Evolutionary conservation across 768 basidiomycete species (phyloP), one percentile per base, ranked within the genome.

Genomic region (Kockovaella imperatae): DNA sequence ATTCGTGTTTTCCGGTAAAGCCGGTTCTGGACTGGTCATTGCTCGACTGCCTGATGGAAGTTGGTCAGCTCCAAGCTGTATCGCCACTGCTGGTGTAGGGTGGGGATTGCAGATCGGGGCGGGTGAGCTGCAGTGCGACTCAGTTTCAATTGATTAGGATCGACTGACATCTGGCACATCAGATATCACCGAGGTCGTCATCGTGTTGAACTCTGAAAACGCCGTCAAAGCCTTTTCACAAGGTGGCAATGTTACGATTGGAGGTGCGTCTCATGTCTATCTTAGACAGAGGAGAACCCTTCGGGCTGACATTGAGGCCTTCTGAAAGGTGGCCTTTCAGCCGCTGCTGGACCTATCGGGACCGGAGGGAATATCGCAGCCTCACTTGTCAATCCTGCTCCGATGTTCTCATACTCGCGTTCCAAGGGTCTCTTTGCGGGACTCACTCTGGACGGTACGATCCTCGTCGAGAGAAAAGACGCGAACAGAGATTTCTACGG

Each of bases 401-500:
- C 90, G 4, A 91, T 96, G 87, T 99, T 95, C 73, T 88, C 86
- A 53, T 93, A 95, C 70, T 90, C 87, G 8, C 87, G 90, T 72
- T 90, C 87, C 11, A 91, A 89, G 74, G 93, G 93, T 51, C 77
- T 99, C 35, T 99, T 90, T 60, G 93, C 93, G 6, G 93, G 93
- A 20, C 68, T 99, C 42, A 90, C 87, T 0, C 77, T 99, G 40
- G 93, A 97, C 72, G 93, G 95, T 1, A 96, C 93, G 0, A 86
- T 78, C 26, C 78, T 97, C 47, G 86, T 99, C 54, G 91, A 96
- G 72, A 79, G 93, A 59, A 95, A 89, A 71, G 91, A 96, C 68
- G 85, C 93, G 42, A 96, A 97, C 69, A 81, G 84, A 42, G 89
- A 90, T 21, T 99, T 97, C 74, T 96, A 97, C 59, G 93, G 93